phyloP scores from a whole-genome alignment of 2,329 filamentous ascomycete species.

The Didymella segeticola region DNA sequence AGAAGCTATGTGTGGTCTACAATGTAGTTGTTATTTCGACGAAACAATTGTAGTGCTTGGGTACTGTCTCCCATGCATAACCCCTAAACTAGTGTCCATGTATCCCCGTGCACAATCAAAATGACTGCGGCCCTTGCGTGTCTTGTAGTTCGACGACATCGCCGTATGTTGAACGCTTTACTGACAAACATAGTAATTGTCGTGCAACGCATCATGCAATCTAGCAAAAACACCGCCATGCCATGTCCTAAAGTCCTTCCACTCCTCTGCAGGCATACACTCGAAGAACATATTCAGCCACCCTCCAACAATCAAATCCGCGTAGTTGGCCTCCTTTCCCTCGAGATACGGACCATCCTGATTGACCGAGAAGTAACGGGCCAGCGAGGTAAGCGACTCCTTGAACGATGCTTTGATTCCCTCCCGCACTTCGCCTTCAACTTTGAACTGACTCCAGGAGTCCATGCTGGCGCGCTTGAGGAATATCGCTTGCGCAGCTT shows the following conservation, averaged over 20 bases:
- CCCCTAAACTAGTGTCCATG: no score
- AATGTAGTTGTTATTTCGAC: no score
- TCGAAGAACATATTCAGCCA: slow-evolving; percentile 60
- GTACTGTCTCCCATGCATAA: neutral
- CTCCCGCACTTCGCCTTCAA: slow-evolving; percentile 50
- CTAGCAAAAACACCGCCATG: slow-evolving; percentile 59
- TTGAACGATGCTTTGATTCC: slow-evolving; percentile 52
- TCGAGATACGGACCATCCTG: slow-evolving; percentile 58
- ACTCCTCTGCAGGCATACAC: slow-evolving; percentile 55
- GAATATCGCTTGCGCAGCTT: slow-evolving; percentile 57
- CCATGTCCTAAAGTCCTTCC: slow-evolving; percentile 57
- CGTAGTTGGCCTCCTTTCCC: slow-evolving; percentile 56
- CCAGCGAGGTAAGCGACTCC: slow-evolving; percentile 52
- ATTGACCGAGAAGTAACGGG: slow-evolving; percentile 51
- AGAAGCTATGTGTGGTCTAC: no score
- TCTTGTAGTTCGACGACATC: no score
- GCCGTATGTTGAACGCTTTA: no score
- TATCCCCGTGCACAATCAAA: no score
- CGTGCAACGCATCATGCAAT: slow-evolving; percentile 55
- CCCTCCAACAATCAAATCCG: slow-evolving; percentile 64
- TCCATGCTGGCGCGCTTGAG: slow-evolving; percentile 53
- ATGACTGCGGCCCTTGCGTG: no score
- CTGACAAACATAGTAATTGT: slow-evolving; percentile 27
- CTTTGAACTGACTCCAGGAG: slow-evolving; percentile 54
- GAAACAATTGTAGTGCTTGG: no score